Evolutionary conservation across 2,329 filamentous ascomycete genomes (phyloP).

Genomic region (Sordariomycetes sp.): DNA sequence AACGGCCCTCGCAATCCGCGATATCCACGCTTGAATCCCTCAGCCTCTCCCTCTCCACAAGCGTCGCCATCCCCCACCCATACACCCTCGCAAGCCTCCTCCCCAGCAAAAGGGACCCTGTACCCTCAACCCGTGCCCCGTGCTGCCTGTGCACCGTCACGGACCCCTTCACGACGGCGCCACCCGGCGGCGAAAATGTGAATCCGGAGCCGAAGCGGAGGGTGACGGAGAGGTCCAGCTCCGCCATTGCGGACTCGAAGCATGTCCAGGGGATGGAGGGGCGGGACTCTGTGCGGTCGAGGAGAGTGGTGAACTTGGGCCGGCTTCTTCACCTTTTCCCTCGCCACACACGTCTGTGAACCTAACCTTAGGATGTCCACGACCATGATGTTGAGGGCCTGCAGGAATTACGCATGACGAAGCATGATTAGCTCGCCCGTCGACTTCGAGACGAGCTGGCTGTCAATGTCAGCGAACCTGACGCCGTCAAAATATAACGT

Average conservation of each 20-base stretch:
- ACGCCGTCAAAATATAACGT: too few relatives aligned
- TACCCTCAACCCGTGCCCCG: conserved; percentile 19
- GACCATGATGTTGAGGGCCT: conserved; percentile 24
- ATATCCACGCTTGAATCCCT: too few relatives aligned
- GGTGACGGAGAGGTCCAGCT: conserved; percentile 24
- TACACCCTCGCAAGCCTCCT: conserved; percentile 18
- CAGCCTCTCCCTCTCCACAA: conserved; percentile 10
- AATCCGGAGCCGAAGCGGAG: conserved; percentile 27
- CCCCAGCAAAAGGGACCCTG: conserved; percentile 12
- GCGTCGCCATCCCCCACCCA: conserved; percentile 20
- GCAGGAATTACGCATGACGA: conserved; percentile 22
- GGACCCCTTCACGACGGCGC: conserved; percentile 12
- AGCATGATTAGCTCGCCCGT: conserved; percentile 21
- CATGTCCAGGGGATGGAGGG: conserved; percentile 19
- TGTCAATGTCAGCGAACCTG: conserved; percentile 9
- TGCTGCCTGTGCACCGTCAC: conserved; percentile 24
- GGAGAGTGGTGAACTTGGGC: conserved; percentile 22
- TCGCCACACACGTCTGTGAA: conserved; percentile 14
- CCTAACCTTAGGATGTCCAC: conserved; percentile 25
- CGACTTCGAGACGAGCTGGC: conserved; percentile 14
- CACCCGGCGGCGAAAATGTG: conserved; percentile 20
- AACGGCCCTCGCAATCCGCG: too few relatives aligned
- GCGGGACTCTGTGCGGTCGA: conserved; percentile 15
- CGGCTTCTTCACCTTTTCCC: conserved; percentile 13
- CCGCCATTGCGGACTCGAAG: conserved; percentile 26